Base-by-base conservation (phyloP, 2,329 filamentous ascomycete genomes). In the Aspergillus pseudonomiae region DNA sequence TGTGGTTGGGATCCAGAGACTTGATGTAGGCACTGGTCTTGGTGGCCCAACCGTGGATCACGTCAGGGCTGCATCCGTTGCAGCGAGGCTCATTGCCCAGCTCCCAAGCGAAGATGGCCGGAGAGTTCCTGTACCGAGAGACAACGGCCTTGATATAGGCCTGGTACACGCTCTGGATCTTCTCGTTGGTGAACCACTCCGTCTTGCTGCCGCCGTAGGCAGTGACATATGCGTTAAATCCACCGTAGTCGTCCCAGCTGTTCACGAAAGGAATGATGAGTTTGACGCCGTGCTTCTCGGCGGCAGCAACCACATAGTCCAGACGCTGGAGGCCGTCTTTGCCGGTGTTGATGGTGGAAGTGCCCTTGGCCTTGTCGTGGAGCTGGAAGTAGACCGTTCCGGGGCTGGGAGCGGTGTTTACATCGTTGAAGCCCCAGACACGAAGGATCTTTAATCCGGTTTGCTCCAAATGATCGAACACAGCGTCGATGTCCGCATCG, bases 401-500 rank as follows among this genome's bases (percentile, higher is more conserved):
- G 2, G 57, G 45, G 6, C 62, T 26, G 21, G 32, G 43, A 5
- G 52, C 62, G 6, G 46, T 46, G 36, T 65, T 67, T n/a, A 63
- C 61, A n/a, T 67, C 65, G 57, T 67, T 67, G 46, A 67, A 67
- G 0, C 65, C 65, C 65, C 63, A 67, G 16, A 64, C 65, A 24
- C 65, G 65, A 57, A 67, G 65, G 32, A 65, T 61, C 11, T 62
- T 63, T 3, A 67, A 50, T 2, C 65, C 65, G 2, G 63, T 59
- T 3, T 56, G 24, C 26, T 32, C 34, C n/a, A 28, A 12, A 21
- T 41, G 36, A 21, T 60, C 16, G 11, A 30, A 53, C 11, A 21
- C 26, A 16, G 28, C 9, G 1, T 9, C 7, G 28, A 50, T 11
- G 30, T n/a, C 60, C 52, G 30, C 65, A 53, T 67, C 24, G 46